Conservation (phyloP, 108 stramenopile genomes). For the Aurantiochytrium sp. region DNA sequence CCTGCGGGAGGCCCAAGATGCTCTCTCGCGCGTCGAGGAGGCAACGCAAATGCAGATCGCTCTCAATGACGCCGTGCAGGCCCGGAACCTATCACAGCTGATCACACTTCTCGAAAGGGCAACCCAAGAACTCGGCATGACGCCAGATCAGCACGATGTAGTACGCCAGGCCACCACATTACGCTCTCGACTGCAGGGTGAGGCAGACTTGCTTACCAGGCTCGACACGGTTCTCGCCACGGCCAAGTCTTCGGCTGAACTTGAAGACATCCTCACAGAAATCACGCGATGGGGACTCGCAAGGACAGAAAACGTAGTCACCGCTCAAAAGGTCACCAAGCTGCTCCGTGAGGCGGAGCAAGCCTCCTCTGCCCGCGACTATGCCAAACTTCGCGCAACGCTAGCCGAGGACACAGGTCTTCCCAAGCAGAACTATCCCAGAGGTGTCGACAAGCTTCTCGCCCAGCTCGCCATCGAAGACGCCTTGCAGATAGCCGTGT, state of each 20-base stretch:
- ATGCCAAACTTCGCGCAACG: not conserved
- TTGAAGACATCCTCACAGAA: not conserved
- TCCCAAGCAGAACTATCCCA: not conserved
- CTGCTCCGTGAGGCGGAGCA: not conserved
- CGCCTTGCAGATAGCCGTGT: not conserved
- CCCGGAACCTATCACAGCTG: constrained; percentile 29
- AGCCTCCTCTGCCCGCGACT: not conserved
- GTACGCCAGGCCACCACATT: not conserved
- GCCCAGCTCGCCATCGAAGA: not conserved
- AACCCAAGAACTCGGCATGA: not conserved
- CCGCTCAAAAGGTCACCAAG: not conserved
- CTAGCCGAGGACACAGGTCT: not conserved
- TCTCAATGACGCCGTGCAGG: constrained; percentile 27
- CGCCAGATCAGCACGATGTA: not conserved
- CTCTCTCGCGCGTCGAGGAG: not conserved
- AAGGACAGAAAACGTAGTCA: not conserved
- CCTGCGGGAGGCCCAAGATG: not conserved
- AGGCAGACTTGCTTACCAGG: not conserved
- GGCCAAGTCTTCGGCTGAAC: not conserved
- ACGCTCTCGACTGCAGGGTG: not conserved
- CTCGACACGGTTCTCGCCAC: not conserved
- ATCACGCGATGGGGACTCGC: not conserved
- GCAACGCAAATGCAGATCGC: not conserved
- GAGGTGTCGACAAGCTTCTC: not conserved
- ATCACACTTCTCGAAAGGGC: constrained; percentile 28